Base-by-base conservation (phyloP, 202 grass and related monocot genomes). In the Zizania palustris region DNA sequence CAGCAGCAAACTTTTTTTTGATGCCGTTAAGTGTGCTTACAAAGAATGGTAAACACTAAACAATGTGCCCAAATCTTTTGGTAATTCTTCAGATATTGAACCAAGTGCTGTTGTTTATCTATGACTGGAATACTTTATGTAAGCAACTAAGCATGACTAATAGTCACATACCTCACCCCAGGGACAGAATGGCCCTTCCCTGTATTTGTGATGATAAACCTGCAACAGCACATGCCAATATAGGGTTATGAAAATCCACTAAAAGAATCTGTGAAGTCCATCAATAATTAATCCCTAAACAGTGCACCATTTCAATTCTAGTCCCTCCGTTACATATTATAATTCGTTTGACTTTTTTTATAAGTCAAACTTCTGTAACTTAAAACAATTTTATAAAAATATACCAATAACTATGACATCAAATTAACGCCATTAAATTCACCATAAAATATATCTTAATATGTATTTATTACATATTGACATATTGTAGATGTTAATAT, bases 121-220 rank as follows among this genome's bases (percentile, higher is more conserved):
- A 55, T 1, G 51, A 55, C n/a, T 9, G 51, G 51, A 54, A 55
- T 20, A 20, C 5, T 55, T 55, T 20, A 9, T 55, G 51, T 19
- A 1, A 28, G 28, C 28, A 28, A 42, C 40, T 14, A 80, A 71
- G 54, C 41, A 59, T 39, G 34, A 38, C 21, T 64, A 20, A 28
- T 16, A 85, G 19, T 55, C 39, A 61, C 51, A 65, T 95, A 95
- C 96, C 87, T 87, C 66, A 87, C 80, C 34, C 91, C 96, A 69
- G 87, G 38, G 84, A 92, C 89, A 83, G 63, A 77, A 82, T 90
- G 96, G 38, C 96, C 96, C 58, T 83, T 79, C 88, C 89, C 91
- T 19, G 80, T 89, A 62, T 95, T 98, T 76, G 96, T 98, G 61
- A 98, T 92, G 35, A 98, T 98, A 87, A 98, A 98, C 81, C 96